phyloP scores from a whole-genome alignment of 176 grass and related monocot genomes.

The Oryza punctata region DNA sequence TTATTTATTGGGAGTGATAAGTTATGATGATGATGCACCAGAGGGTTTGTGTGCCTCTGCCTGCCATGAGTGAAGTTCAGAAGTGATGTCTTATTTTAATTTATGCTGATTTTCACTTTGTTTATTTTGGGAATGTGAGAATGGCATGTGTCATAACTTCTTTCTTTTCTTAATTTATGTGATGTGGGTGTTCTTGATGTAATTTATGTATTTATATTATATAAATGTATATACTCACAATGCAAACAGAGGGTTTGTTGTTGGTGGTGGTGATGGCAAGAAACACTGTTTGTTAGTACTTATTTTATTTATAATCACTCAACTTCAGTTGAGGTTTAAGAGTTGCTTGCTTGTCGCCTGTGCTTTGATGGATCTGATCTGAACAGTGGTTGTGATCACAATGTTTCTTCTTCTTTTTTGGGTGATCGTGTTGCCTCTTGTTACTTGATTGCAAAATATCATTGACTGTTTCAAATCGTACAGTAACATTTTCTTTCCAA shows the following conservation, averaged over 20 bases:
- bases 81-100: slow-evolving; percentile 1
- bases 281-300: not conserved
- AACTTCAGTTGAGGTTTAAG: slow-evolving; percentile 3
- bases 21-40: slow-evolving; percentile 39
- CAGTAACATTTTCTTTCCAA: too few species aligned
- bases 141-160: slow-evolving; percentile 20
- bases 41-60: not conserved
- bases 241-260: slow-evolving; percentile 16
- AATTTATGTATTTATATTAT: slow-evolving; percentile 20
- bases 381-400: too few species aligned
- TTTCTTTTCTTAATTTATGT: slow-evolving; percentile 33
- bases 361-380: not conserved
- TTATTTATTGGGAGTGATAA: slow-evolving; percentile 59
- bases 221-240: not conserved
- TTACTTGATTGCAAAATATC: too few species aligned
- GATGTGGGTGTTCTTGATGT: slow-evolving; percentile 29
- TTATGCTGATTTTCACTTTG: slow-evolving; percentile 39
- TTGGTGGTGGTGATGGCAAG: slow-evolving; percentile 33
- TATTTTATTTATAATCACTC: slow-evolving; percentile 12
- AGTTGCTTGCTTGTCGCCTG: not conserved
- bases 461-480: too few species aligned
- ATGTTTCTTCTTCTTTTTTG: too few species aligned
- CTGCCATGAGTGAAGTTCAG: slow-evolving; percentile 32
- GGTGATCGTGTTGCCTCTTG: too few species aligned
- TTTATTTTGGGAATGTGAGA: slow-evolving; percentile 35